Evolutionary conservation across 371 early-diverging fungal genomes (phyloP).

Genomic region (Mycotypha africana): DNA sequence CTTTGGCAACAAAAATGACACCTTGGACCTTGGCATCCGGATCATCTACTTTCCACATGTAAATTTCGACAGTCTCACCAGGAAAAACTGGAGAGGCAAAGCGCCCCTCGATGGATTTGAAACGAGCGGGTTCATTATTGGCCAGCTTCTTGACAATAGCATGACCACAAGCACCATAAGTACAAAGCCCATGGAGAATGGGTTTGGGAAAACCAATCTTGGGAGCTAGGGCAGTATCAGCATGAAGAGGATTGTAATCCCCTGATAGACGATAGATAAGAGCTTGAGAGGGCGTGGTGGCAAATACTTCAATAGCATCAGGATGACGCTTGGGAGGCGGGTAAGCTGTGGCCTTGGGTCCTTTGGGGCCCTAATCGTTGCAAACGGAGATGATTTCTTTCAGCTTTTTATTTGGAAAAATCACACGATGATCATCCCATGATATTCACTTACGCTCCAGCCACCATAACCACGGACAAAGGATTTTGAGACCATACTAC

Average conservation of each 20-base stretch:
- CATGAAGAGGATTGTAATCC: slow-evolving; percentile 73
- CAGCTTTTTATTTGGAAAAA: no score
- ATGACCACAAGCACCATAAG: slow-evolving; percentile 60
- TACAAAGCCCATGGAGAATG: slow-evolving; percentile 71
- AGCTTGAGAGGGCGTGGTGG: slow-evolving; percentile 52
- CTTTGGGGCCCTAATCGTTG: slow-evolving; percentile 54
- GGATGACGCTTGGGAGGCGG: slow-evolving; percentile 55
- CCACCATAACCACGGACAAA: slow-evolving; percentile 62
- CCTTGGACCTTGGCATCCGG: slow-evolving; percentile 32
- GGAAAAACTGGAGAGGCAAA: slow-evolving; percentile 73
- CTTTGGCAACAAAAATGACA: slow-evolving; percentile 49
- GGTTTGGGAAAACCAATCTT: slow-evolving; percentile 64
- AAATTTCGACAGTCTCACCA: slow-evolving; percentile 62
- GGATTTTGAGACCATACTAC: slow-evolving; percentile 45
- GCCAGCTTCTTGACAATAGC: slow-evolving; percentile 55
- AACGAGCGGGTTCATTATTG: slow-evolving; percentile 46
- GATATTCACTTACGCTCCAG: slow-evolving; percentile 50
- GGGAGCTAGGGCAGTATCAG: slow-evolving; percentile 59
- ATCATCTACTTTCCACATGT: slow-evolving; percentile 65
- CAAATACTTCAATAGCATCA: slow-evolving; percentile 49
- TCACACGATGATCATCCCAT: no score
- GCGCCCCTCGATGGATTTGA: slow-evolving; percentile 61
- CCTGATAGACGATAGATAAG: slow-evolving; percentile 68
- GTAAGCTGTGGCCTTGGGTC: slow-evolving; percentile 46
- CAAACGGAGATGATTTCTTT: no score